A percentile compares a stretch with the other conserved stretches of the same genome.
These are phyloP conservation scores for Lactarius sp. DNA, from an alignment of 768 basidiomycete species.

Conservation along the genomic window DNA sequence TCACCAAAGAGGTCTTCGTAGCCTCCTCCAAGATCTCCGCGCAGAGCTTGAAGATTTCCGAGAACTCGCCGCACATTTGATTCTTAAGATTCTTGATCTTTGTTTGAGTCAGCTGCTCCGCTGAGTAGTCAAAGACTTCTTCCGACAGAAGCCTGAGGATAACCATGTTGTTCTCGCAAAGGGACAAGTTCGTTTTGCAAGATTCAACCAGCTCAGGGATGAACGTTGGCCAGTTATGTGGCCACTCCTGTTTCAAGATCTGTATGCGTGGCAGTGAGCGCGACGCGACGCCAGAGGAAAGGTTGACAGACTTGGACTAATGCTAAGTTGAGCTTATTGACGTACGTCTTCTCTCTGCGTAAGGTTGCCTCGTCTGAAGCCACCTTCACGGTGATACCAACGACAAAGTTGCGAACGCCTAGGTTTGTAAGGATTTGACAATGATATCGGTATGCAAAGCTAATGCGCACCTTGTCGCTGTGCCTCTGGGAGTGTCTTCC, in stretches of 20 bases:
- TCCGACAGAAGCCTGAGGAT: constrained; percentile 96
- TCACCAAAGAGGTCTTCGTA: constrained; percentile 92
- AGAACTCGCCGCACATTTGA: constrained; percentile 96
- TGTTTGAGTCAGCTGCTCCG: constrained; percentile 96
- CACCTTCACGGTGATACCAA: constrained; percentile 87
- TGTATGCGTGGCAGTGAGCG: constrained; percentile 33
- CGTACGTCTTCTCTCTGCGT: constrained; percentile 88
- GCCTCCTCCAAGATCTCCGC: constrained; percentile 95
- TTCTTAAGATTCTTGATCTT: constrained; percentile 98
- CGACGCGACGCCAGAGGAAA: constrained; percentile 4
- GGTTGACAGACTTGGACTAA: constrained; percentile 71
- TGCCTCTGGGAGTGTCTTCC: constrained; percentile 93
- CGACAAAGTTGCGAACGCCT: constrained; percentile 97
- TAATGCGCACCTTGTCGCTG: constrained; percentile 73
- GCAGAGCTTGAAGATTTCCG: constrained; percentile 96
- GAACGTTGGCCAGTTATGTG: constrained; percentile 97
- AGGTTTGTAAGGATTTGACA: constrained; percentile 22
- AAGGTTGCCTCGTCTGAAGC: constrained; percentile 86
- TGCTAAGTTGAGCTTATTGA: constrained; percentile 96
- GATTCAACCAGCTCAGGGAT: constrained; percentile 96
- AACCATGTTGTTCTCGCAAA: constrained; percentile 99
- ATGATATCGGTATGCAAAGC: not conserved
- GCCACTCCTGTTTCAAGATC: constrained; percentile 99
- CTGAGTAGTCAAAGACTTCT: constrained; percentile 98
- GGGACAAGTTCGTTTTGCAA: constrained; percentile 89